A percentile compares a stretch with the other conserved stretches of the same genome.
Conservation (phyloP, 2,329 filamentous ascomycete species). For the Neofusicoccum umdonicola region DNA sequence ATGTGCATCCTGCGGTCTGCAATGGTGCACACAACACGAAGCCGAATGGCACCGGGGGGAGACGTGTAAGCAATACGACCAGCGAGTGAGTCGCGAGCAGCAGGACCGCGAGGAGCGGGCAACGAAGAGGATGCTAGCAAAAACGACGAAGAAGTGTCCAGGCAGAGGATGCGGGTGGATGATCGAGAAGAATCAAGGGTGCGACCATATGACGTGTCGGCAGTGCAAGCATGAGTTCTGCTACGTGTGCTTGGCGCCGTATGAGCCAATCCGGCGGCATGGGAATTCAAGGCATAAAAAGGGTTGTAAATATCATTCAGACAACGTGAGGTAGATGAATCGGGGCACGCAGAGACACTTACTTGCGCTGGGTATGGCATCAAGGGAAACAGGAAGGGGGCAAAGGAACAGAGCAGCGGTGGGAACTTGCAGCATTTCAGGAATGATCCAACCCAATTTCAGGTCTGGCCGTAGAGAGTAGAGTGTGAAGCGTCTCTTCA, state of each 20-base stretch:
- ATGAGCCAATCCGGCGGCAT: conserved; percentile 22
- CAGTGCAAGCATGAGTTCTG: conserved; percentile 42
- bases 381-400: too few relatives aligned
- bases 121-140: conserved; percentile 29
- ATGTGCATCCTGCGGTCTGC: conserved; percentile 35
- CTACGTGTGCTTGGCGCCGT: conserved; percentile 37
- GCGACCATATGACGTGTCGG: conserved; percentile 41
- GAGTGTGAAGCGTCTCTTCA: too few relatives aligned
- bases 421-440: too few relatives aligned
- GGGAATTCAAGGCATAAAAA: conserved; percentile 26
- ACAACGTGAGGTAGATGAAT: background rate
- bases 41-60: conserved; percentile 39
- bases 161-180: conserved; percentile 33
- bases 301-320: conserved; percentile 21
- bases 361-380: too few relatives aligned
- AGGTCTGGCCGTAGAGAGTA: too few relatives aligned
- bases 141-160: conserved; percentile 39
- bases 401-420: too few relatives aligned
- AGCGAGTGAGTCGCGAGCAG: conserved; percentile 29
- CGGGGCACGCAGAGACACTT: too few relatives aligned
- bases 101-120: conserved; percentile 31
- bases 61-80: conserved; percentile 41
- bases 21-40: conserved; percentile 37
- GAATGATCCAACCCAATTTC: too few relatives aligned
- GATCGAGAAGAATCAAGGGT: conserved; percentile 42